Conservation (phyloP, 257 asterid species). For the Verbascum thapsus region DNA sequence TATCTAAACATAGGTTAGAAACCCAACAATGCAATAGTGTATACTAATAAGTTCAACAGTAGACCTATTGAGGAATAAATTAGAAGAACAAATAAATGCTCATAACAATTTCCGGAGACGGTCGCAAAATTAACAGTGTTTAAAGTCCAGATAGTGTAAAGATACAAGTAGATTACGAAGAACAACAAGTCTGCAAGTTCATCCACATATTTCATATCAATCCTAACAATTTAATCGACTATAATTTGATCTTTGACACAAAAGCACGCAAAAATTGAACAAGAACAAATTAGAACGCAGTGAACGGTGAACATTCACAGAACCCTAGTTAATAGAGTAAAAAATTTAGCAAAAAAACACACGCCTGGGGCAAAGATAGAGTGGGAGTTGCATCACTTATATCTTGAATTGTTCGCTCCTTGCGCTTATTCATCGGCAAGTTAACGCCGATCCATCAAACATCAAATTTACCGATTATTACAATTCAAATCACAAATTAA, state of each 20-base stretch:
- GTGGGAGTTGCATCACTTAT: constrained; percentile 56
- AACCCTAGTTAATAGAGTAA: constrained; percentile 46
- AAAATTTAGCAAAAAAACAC: constrained; percentile 28
- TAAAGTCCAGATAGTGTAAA: no score
- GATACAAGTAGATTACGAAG: no score
- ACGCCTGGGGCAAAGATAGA: constrained; percentile 56
- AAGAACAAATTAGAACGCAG: constrained; percentile 11
- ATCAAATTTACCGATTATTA: constrained; percentile 33
- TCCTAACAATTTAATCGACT: constrained; percentile 14
- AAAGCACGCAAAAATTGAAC: constrained; percentile 10
- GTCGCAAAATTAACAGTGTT: no score
- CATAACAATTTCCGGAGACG: no score
- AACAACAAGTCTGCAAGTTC: constrained; percentile 20
- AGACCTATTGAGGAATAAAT: constrained; percentile 1
- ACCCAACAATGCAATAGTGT: constrained; percentile 25
- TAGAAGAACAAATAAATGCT: no score
- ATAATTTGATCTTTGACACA: constrained; percentile 10
- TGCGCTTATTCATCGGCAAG: constrained; percentile 55
- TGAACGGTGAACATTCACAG: constrained; percentile 17
- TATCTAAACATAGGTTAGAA: not conserved
- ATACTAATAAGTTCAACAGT: constrained; percentile 12
- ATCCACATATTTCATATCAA: constrained; percentile 18
- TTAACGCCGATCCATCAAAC: constrained; percentile 47
- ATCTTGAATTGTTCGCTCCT: constrained; percentile 53
- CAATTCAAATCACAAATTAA: constrained; percentile 24